Conservation (phyloP, 768 basidiomycete genomes). For the Exidia glandulosa region DNA sequence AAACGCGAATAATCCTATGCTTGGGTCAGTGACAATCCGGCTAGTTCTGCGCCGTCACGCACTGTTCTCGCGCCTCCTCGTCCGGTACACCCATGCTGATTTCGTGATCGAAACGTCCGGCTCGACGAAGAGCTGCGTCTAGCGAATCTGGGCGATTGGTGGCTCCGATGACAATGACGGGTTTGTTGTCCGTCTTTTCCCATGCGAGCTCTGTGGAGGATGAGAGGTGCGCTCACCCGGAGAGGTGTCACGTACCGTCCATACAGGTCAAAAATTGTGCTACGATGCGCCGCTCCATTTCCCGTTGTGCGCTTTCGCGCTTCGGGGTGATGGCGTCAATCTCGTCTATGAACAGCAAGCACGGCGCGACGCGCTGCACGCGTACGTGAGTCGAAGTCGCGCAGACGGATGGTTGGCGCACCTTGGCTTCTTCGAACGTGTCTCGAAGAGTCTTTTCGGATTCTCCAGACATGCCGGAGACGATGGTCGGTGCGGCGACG, state of each 20-base stretch:
- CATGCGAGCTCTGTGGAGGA: conserved; percentile 68
- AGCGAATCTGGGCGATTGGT: conserved; percentile 94
- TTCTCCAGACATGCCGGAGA: conserved; percentile 97
- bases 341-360: conserved; percentile 92
- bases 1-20: conserved; percentile 74
- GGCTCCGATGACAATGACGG: conserved; percentile 90
- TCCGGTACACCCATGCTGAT: conserved; percentile 97
- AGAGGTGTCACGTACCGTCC: conserved; percentile 58
- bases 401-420: conserved; percentile 19
- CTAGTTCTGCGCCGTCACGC: conserved; percentile 16
- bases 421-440: conserved; percentile 95
- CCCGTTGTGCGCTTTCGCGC: conserved; percentile 92
- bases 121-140: conserved; percentile 84
- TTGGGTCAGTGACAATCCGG: neutral
- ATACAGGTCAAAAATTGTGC: conserved; percentile 97
- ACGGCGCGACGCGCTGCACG: conserved; percentile 73
- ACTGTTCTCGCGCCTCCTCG: conserved; percentile 84
- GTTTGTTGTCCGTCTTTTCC: conserved; percentile 88
- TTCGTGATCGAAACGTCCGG: conserved; percentile 94
- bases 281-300: conserved; percentile 96
- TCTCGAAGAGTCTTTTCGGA: conserved; percentile 94
- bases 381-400: neutral
- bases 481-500: conserved; percentile 90
- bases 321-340: conserved; percentile 98
- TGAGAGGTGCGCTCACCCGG: neutral